Evolutionary conservation across 768 basidiomycete species (phyloP), one percentile per base, ranked within the genome.

Genomic region (Agrocybe praecox): DNA sequence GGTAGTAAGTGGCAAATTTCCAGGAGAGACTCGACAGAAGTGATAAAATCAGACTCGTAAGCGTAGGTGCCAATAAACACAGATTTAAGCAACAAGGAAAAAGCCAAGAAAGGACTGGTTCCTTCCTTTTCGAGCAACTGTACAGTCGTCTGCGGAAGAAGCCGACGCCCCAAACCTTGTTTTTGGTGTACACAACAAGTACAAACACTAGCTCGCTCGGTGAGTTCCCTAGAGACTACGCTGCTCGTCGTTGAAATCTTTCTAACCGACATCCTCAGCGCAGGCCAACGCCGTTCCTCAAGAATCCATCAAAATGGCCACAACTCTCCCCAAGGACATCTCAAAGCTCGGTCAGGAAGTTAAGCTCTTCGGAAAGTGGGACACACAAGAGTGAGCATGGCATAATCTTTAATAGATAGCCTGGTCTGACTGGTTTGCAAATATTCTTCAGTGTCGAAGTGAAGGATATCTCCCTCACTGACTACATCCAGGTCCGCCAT

Each of bases 281-380:
- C 49, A 67, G 68, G 62, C 65, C 65, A 59, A 60, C 59, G 65
- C 64, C 65, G 62, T 67, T 64, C 59, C 69, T 69, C 70, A 72
- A 75, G 67, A 72, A 32, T 52, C 46, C 47, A 61, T 81, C 5
- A 40, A 79, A 76, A 89, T 89, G 87, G 82, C 86, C 57, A 84
- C 85, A 65, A 87, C 90, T 43, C 89, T 94, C 59, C 92, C 92
- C 50, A 91, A 77, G 76, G 90, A 92, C 55, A 81, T 94, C 70
- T 88, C 90, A 59, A 90, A 76, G 74, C 79, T 92, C 65, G 90
- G 88, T 61, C 83, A 83, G 73, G 92, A 93, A 66, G 86, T 98
- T 71, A 97, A 96, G 79, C 88, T 99, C 61, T 99, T 99, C 73
- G 95, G 94, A 70, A 96, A 96, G 82, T 99, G 97, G 97, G 96